Percentiles rank a stretch among this genome's conserved stretches.
Conservation (phyloP, 306 rosid genomes). For the Sindora glabra region DNA sequence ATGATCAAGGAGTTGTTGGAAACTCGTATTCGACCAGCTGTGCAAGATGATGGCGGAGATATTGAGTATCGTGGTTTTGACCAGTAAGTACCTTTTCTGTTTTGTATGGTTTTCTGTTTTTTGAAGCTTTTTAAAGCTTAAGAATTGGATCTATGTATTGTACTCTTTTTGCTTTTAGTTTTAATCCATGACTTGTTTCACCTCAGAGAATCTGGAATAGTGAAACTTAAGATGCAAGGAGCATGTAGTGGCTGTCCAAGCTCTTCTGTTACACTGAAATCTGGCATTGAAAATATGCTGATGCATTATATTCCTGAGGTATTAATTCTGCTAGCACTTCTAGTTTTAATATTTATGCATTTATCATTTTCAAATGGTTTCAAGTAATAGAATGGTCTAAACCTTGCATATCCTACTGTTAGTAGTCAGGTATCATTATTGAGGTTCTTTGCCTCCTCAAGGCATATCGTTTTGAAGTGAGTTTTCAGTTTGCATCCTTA, state of each 20-base stretch:
- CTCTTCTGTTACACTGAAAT: slow-evolving; percentile 90
- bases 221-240: slow-evolving; percentile 89
- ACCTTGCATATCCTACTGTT: neutral
- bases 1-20: slow-evolving; percentile 96
- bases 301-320: slow-evolving; percentile 99
- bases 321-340: slow-evolving; percentile 16
- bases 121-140: too few relatives aligned
- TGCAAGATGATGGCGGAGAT: slow-evolving; percentile 98
- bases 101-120: too few relatives aligned
- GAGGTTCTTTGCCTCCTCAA: neutral
- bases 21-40: slow-evolving; percentile 93
- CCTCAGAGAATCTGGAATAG: slow-evolving; percentile 77
- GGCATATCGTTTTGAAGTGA: neutral
- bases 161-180: too few relatives aligned
- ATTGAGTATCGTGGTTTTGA: slow-evolving; percentile 76
- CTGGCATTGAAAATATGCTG: slow-evolving; percentile 97
- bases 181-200: neutral
- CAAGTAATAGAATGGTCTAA: neutral
- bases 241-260: slow-evolving; percentile 99
- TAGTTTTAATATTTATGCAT: neutral
- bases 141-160: too few relatives aligned
- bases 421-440: neutral
- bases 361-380: neutral
- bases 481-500: neutral
- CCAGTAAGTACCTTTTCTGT: slow-evolving; percentile 35